phyloP scores from a whole-genome alignment of 2,329 filamentous ascomycete species.

The Penicillium sp. region DNA sequence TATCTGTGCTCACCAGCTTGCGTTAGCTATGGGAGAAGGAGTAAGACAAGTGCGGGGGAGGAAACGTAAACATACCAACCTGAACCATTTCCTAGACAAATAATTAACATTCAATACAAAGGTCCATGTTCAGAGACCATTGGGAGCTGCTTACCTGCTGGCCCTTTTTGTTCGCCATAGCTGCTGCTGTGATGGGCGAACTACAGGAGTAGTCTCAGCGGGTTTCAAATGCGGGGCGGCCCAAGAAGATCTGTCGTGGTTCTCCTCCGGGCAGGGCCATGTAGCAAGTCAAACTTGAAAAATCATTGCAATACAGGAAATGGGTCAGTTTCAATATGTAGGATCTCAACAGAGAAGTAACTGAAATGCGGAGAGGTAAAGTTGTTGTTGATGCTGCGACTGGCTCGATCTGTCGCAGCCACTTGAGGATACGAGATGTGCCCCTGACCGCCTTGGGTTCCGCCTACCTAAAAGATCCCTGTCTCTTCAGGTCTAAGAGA shows the following conservation, averaged over 20 bases:
- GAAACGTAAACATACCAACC: slow-evolving; percentile 75
- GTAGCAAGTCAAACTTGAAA: slow-evolving; percentile 14
- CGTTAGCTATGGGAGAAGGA: slow-evolving; percentile 36
- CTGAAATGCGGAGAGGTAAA: background rate
- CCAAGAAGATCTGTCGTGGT: slow-evolving; percentile 14
- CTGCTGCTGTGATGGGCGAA: slow-evolving; percentile 18
- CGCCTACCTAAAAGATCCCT: background rate
- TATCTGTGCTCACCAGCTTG: slow-evolving; percentile 20
- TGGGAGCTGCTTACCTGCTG: slow-evolving; percentile 65
- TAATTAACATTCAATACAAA: slow-evolving; percentile 12
- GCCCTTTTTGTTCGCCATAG: slow-evolving; percentile 58
- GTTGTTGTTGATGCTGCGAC: background rate
- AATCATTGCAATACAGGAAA: slow-evolving; percentile 10
- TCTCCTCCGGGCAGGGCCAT: slow-evolving; percentile 24
- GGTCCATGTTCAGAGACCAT: background rate
- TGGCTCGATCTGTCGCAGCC: background rate
- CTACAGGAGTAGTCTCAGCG: slow-evolving; percentile 19
- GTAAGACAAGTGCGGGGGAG: slow-evolving; percentile 30
- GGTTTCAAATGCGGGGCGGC: slow-evolving; percentile 30
- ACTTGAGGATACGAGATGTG: background rate
- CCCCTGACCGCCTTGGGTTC: slow-evolving; percentile 2
- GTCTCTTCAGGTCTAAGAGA: background rate
- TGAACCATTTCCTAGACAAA: slow-evolving; percentile 92
- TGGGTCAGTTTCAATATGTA: background rate
- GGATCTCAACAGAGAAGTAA: background rate